Conservation (phyloP, 768 basidiomycete species). For the Podaxis mareebaensis region DNA sequence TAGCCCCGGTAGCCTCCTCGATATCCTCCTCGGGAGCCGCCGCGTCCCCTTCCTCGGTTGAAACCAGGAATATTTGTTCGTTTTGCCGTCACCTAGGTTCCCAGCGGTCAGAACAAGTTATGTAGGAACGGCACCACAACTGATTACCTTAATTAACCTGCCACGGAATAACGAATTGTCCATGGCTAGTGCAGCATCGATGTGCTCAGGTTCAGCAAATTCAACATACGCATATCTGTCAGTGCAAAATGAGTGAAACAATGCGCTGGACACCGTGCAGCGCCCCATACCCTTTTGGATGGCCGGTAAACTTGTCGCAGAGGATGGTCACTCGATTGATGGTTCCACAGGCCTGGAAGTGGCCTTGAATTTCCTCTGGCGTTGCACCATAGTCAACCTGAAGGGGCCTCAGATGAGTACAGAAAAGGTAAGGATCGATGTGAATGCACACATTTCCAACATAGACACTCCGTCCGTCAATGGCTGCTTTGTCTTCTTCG, state of each 20-base stretch:
- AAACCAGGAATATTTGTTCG: conserved; percentile 95
- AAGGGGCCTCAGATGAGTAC: conserved; percentile 9
- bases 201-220: conserved; percentile 90
- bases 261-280: background rate
- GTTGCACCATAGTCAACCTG: conserved; percentile 98
- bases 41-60: conserved; percentile 79
- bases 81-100: conserved; percentile 83
- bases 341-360: conserved; percentile 96
- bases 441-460: conserved; percentile 89
- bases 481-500: conserved; percentile 80
- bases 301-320: conserved; percentile 99
- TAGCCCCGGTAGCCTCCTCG: conserved; percentile 52
- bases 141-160: conserved; percentile 79
- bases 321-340: conserved; percentile 99
- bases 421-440: conserved; percentile 15
- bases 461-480: conserved; percentile 88
- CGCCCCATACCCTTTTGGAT: conserved; percentile 86
- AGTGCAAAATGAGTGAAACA: background rate
- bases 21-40: conserved; percentile 52
- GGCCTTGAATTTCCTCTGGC: conserved; percentile 96
- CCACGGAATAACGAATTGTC: conserved; percentile 97
- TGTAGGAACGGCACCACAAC: conserved; percentile 1
- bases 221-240: conserved; percentile 96
- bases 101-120: conserved; percentile 1
- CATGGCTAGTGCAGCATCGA: conserved; percentile 88